Evolutionary conservation across 208 protist species (phyloP).

Genomic region (Naegleria fowleri): DNA sequence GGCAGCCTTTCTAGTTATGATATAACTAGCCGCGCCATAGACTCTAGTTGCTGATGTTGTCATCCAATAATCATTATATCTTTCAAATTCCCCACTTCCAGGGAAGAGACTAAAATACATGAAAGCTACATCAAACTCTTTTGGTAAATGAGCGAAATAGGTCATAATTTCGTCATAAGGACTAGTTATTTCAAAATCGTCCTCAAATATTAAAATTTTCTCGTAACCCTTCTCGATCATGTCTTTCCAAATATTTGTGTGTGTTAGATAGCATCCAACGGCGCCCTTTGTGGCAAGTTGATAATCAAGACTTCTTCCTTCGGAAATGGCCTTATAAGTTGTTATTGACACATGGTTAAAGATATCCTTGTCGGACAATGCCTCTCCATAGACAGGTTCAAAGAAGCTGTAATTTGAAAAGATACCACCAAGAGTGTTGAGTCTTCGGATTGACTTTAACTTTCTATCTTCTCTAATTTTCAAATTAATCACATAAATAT

Average conservation of each 20-base stretch:
- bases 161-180: neutral
- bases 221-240: neutral
- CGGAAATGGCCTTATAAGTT: neutral
- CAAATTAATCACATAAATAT: neutral
- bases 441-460: neutral
- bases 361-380: neutral
- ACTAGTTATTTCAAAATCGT: neutral
- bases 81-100: neutral
- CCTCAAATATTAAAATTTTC: neutral
- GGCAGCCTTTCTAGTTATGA: neutral
- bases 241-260: neutral
- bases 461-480: neutral
- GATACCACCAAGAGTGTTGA: neutral
- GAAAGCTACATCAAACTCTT: neutral
- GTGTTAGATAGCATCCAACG: neutral
- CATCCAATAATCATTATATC: neutral
- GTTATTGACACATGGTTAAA: neutral
- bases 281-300: neutral
- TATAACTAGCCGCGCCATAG: neutral
- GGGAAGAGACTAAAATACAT: neutral
- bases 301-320: neutral
- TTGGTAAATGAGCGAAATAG: neutral
- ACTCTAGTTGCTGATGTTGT: neutral
- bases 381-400: neutral
- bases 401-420: neutral